These are phyloP conservation scores for Fistulifera pelliculosa DNA, from an alignment of 108 stramenopile genomes.

Conservation along the genomic window DNA sequence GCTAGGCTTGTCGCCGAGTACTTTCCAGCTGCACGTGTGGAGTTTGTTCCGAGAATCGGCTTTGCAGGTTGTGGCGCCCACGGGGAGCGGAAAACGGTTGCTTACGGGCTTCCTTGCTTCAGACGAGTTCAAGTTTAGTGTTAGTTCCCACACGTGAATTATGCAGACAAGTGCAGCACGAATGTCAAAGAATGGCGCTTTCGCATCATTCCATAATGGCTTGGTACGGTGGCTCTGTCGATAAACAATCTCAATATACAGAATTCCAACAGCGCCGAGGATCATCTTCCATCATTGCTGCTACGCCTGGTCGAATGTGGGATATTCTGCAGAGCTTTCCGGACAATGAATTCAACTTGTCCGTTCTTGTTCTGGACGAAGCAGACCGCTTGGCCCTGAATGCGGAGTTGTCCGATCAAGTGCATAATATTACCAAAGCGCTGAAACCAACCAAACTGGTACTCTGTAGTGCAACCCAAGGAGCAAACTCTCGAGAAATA, in stretches of 20 bases:
- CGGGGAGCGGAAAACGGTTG: conserved; percentile 62
- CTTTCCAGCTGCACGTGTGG: conserved; percentile 58
- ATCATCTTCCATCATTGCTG: conserved; percentile 25
- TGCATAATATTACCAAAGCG: conserved; percentile 10
- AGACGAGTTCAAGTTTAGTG: conserved; percentile 32
- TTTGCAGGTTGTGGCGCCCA: conserved; percentile 38
- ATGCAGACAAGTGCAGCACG: conserved; percentile 51
- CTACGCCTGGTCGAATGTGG: conserved; percentile 62
- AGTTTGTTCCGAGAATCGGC: conserved; percentile 19
- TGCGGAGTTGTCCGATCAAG: conserved; percentile 54
- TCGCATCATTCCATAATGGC: neutral
- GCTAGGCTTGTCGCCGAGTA: conserved; percentile 26
- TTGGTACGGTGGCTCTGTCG: conserved; percentile 1
- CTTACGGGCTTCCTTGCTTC: conserved; percentile 44
- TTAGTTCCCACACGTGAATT: conserved; percentile 82
- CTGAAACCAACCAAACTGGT: neutral
- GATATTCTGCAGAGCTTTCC: conserved; percentile 36
- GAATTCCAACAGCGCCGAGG: no score
- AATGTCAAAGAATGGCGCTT: conserved; percentile 9
- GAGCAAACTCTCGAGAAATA: neutral
- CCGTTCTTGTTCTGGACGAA: conserved; percentile 53
- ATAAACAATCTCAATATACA: no score
- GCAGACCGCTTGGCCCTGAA: conserved; percentile 64
- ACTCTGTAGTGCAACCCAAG: conserved; percentile 7
- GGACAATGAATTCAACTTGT: neutral